Evolutionary conservation across 2,329 filamentous ascomycete species (phyloP), one percentile per base, ranked within the genome.

Genomic region (Grosmannia serpens): DNA sequence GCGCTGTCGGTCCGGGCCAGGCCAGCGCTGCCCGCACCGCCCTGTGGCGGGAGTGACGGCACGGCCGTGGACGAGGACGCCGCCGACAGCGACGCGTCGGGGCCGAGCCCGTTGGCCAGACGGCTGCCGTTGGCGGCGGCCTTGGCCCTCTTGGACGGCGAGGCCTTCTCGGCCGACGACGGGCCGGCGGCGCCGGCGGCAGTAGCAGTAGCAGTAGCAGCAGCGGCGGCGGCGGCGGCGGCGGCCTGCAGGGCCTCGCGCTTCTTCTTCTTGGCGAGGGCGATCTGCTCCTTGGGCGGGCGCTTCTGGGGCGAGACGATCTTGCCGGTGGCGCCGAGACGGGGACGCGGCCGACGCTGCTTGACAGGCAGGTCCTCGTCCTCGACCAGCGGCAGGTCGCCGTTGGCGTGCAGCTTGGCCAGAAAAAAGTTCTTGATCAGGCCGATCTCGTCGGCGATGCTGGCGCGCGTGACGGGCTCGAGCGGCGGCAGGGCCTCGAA

Each of bases 321-420:
- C 77, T 95, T 95, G 67, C 89, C 89, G 24, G 86, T 91, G 24
- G 83, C 81, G 38, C 81, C 80, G 27, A 83, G 78, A 35, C 81
- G 77, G n/a, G 83, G 81, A n/a, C 81, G 77, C 27, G 75, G 89
- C 74, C 75, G 87, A 75, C 90, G 81, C 73, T 99, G 94, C 73
- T 99, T 99, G 58, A 86, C 83, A 20, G 95, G 94, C 27, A 99
- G 76, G 65, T 99, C 92, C 68, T 97, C 89, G 73, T 99, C 94
- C 75, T 99, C 94, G 56, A 95, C 77, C 64, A 99, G 79, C 50
- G 90, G 85, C 69, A 91, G 83, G 67, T 92, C 86, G 69, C 83
- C 82, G 70, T 91, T 94, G 58, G 89, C 87, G 66, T 90, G 88
- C 59, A 99, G 76, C 72, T 95, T 96, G 65, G 85, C 85, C 60